Evolutionary conservation across 2,329 filamentous ascomycete species (phyloP), one percentile per base, ranked within the genome.

Genomic region (Aureobasidium pullulans): DNA sequence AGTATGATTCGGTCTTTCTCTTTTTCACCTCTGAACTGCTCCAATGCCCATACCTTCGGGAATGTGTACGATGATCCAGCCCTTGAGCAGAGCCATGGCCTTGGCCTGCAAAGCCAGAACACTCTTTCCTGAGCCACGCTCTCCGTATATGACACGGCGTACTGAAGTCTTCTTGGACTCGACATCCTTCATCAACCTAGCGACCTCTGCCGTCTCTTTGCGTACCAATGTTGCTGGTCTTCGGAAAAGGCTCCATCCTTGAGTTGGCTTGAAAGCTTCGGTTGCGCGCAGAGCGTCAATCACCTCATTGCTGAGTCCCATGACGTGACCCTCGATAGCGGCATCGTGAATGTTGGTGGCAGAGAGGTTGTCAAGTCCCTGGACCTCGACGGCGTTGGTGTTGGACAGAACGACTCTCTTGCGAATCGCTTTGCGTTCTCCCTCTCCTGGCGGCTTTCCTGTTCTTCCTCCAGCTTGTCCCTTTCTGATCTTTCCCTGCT

Each of bases 401-500:
- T 97, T 99, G 79, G 88, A 93, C 62, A 99, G 84, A 61, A 95
- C 85, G 68, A 99, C 89, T 66, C 89, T 85, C 78, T 95, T 96
- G 65, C 91, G 86, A 70, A 89, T 79, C 31, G 89, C 89, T 76
- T 91, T 96, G 65, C 92, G 85, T 79, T 96, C 92, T 65, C 92
- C 93, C 3, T 84, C 80, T 11, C 65, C 68, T 4, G 68, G 68
- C 6, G 69, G 69, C 37, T 66, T 63, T 7, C 63, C 62, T 10
- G 60, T 59, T 23, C 62, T 42, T 28, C 58, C 66, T 4, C 62
- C 34, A 15, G 61, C 58, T n/a, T 60, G 63, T 32, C 69, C 68
- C 46, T 59, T 67, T 10, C 71, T 62, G n/a, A 66, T 66, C n/a
- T 59, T 63, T 29, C 68, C 68, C 15, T 64, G 49, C 47, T 64